Evolutionary conservation across 106 monocot genomes (phyloP).

Genomic region (Cymbidium sinense): DNA sequence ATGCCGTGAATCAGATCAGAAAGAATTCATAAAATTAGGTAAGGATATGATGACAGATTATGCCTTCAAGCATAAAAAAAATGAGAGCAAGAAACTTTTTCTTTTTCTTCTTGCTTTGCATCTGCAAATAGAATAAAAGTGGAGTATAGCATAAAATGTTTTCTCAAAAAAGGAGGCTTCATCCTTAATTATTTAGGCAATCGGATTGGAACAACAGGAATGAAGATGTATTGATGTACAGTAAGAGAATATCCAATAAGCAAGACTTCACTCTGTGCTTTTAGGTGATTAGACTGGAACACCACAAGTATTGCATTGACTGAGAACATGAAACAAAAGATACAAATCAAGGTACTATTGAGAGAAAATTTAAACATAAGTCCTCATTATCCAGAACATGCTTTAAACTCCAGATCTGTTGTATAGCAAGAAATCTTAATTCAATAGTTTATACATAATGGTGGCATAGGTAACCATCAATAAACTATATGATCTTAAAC

Average conservation of each 20-base stretch:
- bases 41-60: not conserved
- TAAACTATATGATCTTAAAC: not conserved
- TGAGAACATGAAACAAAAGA: not conserved
- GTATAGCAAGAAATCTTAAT: not conserved
- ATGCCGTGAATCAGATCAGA: not conserved
- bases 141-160: not conserved
- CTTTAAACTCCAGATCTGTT: not conserved
- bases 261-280: not conserved
- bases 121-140: not conserved
- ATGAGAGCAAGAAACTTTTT: not conserved
- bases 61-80: not conserved
- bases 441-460: not conserved
- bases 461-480: not conserved
- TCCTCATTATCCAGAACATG: not conserved
- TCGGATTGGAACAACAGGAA: not conserved
- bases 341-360: not conserved
- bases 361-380: not conserved
- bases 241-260: not conserved
- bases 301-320: not conserved
- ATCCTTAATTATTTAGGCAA: not conserved
- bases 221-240: not conserved
- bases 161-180: not conserved
- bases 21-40: not conserved
- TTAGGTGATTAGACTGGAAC: not conserved
- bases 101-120: not conserved